phyloP scores from a whole-genome alignment of 805 yeast species.

The Cyberlindnera meyerae region DNA sequence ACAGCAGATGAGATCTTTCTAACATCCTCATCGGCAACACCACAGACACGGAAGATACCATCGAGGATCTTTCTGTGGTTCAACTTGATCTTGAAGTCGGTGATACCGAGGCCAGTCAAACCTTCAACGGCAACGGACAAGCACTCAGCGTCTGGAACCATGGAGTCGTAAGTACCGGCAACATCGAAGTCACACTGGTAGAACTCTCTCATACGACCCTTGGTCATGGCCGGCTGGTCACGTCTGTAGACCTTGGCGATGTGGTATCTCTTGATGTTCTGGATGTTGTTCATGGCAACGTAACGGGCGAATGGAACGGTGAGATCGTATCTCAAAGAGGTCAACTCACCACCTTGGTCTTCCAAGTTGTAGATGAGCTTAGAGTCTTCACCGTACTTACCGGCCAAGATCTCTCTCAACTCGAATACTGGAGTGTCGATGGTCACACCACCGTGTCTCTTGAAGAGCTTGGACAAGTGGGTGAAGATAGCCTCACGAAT shows the following conservation, averaged over 20 bases:
- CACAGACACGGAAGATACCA: conserved; percentile 93
- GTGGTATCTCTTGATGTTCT: conserved; percentile 88
- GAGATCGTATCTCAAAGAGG: conserved; percentile 91
- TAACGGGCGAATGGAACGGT: conserved; percentile 98
- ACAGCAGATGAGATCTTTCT: conserved; percentile 93
- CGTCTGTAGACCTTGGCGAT: conserved; percentile 98
- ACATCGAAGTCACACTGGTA: conserved; percentile 98
- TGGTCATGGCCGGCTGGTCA: conserved; percentile 99
- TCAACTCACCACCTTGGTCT: conserved; percentile 98
- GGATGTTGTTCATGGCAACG: conserved; percentile 92
- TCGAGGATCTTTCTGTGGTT: conserved; percentile 95
- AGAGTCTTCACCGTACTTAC: conserved; percentile 98
- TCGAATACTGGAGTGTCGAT: conserved; percentile 99
- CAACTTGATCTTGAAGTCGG: conserved; percentile 84
- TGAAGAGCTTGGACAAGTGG: conserved; percentile 68
- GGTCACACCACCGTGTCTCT: conserved; percentile 96
- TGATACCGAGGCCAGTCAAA: conserved; percentile 73
- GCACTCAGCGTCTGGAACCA: conserved; percentile 96
- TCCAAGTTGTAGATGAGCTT: conserved; percentile 92
- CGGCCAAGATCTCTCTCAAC: conserved; percentile 88
- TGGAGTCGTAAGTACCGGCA: conserved; percentile 87
- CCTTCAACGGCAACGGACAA: conserved; percentile 82
- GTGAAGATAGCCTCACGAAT: conserved; percentile 83
- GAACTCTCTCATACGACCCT: conserved; percentile 99
- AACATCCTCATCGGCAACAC: conserved; percentile 90